phyloP scores from a whole-genome alignment of 2,329 filamentous ascomycete genomes.

The Clonostachys byssicola region DNA sequence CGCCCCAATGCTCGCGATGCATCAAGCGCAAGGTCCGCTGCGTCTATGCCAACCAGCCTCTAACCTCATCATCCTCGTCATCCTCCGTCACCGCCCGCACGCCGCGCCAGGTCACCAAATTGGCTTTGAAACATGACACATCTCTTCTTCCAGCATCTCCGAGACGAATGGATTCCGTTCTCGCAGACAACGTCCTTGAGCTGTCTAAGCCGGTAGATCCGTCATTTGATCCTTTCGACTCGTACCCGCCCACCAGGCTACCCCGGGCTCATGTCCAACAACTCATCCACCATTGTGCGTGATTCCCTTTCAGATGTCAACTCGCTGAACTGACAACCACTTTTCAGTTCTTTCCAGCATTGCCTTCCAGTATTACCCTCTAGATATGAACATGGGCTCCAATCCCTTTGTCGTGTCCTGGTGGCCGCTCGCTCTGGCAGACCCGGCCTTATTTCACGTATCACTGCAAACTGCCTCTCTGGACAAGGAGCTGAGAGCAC shows the following conservation, averaged over 20 bases:
- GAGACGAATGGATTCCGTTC: too few relatives aligned
- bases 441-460: slow-evolving; percentile 54
- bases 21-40: slow-evolving; percentile 40
- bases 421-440: slow-evolving; percentile 53
- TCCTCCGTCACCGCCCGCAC: background rate
- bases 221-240: slow-evolving; percentile 50
- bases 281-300: slow-evolving; percentile 51
- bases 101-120: too few relatives aligned
- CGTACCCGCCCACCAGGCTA: slow-evolving; percentile 49
- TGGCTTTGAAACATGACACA: too few relatives aligned
- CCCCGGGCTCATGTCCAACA: slow-evolving; percentile 44
- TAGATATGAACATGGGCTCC: slow-evolving; percentile 44
- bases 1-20: slow-evolving; percentile 51
- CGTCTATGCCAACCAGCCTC: slow-evolving; percentile 49
- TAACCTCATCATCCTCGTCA: slow-evolving; percentile 16
- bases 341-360: slow-evolving; percentile 48
- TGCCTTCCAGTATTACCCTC: slow-evolving; percentile 55
- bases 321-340: background rate
- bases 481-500: slow-evolving; percentile 46
- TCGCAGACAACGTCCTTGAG: background rate
- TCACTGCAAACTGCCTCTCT: slow-evolving; percentile 55
- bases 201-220: background rate
- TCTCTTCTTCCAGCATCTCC: too few relatives aligned
- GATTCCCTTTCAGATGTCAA: background rate
- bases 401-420: slow-evolving; percentile 56